Conservation (phyloP, 2,329 filamentous ascomycete genomes). For the Penicillium brevicompactum region DNA sequence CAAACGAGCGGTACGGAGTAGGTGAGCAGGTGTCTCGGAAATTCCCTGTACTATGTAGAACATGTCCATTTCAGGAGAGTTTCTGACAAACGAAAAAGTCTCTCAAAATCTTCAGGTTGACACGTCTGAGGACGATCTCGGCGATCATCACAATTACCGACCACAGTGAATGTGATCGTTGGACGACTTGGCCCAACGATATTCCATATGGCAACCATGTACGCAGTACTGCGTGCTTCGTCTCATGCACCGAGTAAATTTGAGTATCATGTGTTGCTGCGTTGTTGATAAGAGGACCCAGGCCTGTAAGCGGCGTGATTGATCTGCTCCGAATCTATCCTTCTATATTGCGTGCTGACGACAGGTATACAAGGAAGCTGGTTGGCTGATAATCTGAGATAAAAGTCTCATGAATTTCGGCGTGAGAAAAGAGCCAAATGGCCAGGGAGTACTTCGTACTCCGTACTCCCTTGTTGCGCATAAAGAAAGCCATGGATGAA, state of each 20-base stretch:
- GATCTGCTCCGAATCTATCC: slow-evolving; percentile 4
- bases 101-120: neutral
- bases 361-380: neutral
- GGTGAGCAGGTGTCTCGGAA: too few relatives aligned
- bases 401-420: neutral
- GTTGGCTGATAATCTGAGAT: neutral
- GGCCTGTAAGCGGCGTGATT: neutral
- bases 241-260: too few relatives aligned
- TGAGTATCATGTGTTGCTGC: neutral
- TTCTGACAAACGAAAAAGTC: neutral
- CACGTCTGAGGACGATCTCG: neutral
- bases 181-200: neutral
- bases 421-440: neutral
- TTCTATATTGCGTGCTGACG: neutral
- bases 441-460: neutral
- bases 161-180: neutral
- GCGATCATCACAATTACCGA: neutral
- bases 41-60: neutral
- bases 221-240: neutral
- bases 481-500: neutral
- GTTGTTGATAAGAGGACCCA: neutral
- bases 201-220: neutral
- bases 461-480: neutral
- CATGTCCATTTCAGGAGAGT: neutral
- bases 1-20: neutral